Conservation (phyloP, 257 asterid species). For the Asclepias syriaca region DNA sequence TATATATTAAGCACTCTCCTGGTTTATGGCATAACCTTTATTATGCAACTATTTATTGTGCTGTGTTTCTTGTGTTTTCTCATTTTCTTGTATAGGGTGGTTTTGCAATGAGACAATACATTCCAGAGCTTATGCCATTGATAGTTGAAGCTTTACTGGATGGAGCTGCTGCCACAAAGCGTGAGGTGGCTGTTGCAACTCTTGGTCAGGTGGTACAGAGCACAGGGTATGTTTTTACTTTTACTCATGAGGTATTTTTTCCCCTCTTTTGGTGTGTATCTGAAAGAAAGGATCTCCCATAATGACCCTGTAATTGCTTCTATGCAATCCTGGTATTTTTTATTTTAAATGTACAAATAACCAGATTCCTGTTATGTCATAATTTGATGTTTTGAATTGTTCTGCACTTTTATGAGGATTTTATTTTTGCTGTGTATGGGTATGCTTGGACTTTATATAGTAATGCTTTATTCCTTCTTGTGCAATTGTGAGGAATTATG, state of each 20-base stretch:
- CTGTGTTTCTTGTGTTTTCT: not conserved
- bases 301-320: not conserved
- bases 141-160: conserved; percentile 92
- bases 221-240: conserved; percentile 72
- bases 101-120: conserved; percentile 92
- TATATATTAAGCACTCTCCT: not conserved
- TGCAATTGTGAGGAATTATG: not conserved
- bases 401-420: not conserved
- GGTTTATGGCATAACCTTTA: conserved; percentile 2
- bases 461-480: conserved; percentile 46
- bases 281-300: not conserved
- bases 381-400: not conserved
- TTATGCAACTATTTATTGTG: not conserved
- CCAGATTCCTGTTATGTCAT: not conserved
- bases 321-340: not conserved
- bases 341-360: not conserved
- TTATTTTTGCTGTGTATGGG: conserved; percentile 12
- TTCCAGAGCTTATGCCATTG: conserved; percentile 94
- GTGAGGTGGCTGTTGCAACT: conserved; percentile 97
- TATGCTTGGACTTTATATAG: conserved; percentile 36
- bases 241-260: conserved; percentile 1
- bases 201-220: conserved; percentile 99
- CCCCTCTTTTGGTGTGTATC: not conserved
- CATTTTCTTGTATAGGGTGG: conserved; percentile 66
- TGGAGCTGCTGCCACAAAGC: conserved; percentile 92